These are phyloP conservation scores for Arthrobotrys entomopaga DNA, from an alignment of 2,329 filamentous ascomycete genomes.

Conservation along the genomic window DNA sequence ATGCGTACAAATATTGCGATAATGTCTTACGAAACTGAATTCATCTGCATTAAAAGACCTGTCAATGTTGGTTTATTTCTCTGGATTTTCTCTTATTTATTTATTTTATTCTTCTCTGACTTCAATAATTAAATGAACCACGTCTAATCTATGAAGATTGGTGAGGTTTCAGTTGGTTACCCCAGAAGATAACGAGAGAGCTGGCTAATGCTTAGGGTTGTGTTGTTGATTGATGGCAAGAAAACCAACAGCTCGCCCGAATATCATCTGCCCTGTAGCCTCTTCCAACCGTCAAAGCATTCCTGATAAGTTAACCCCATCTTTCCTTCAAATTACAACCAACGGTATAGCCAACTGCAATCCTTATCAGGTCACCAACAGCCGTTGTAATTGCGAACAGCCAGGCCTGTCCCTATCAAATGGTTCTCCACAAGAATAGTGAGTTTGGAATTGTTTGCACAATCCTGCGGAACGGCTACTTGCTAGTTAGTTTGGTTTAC, in stretches of 20 bases:
- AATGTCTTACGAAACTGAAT: no score
- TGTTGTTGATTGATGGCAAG: slow-evolving; percentile 47
- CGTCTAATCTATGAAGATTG: no score
- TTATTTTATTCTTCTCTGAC: no score
- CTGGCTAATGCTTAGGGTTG: not conserved
- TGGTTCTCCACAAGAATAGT: slow-evolving; percentile 60
- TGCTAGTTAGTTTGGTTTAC: slow-evolving; percentile 5
- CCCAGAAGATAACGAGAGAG: no score
- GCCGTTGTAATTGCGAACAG: slow-evolving; percentile 3
- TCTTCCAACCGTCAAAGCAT: slow-evolving; percentile 14
- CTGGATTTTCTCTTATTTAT: no score
- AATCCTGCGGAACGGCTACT: not conserved
- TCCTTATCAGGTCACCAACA: slow-evolving; percentile 14
- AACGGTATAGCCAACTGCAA: not conserved
- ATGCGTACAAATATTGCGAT: no score
- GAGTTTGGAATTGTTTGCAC: slow-evolving; percentile 19
- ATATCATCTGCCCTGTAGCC: slow-evolving; percentile 31
- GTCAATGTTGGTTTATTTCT: no score
- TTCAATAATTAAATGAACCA: no score
- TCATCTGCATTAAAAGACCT: no score
- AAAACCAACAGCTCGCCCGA: slow-evolving; percentile 30
- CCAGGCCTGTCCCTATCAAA: slow-evolving; percentile 33
- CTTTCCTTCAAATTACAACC: slow-evolving; percentile 2
- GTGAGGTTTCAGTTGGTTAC: no score
- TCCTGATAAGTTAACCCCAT: slow-evolving; percentile 18